These are phyloP conservation scores for Caryopteris hybrid DNA, from an alignment of 305 asterid genomes.

Conservation along the genomic window DNA sequence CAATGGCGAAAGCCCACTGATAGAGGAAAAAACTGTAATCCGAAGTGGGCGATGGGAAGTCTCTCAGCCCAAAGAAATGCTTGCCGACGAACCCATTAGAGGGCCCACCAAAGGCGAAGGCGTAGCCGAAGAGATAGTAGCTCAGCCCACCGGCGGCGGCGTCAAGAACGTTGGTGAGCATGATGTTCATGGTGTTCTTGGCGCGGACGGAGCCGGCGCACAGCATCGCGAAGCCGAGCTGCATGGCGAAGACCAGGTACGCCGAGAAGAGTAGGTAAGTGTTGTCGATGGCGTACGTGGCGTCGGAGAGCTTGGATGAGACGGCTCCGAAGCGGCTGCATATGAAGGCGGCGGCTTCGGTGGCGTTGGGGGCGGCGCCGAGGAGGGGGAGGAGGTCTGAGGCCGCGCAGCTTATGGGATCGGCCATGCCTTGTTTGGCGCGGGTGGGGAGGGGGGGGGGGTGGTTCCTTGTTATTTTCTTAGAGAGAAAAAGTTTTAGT, in stretches of 20 bases:
- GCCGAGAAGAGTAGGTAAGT: conserved; percentile 49
- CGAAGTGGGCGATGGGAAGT: conserved; percentile 20
- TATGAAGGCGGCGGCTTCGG: conserved; percentile 31
- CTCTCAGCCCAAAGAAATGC: conserved; percentile 33
- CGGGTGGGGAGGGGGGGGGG: neutral
- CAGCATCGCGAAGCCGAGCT: conserved; percentile 45
- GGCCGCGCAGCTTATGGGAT: conserved; percentile 25
- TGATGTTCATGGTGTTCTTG: conserved; percentile 73
- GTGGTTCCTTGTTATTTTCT: neutral
- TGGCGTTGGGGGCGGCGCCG: conserved; percentile 32
- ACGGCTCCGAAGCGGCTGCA: conserved; percentile 30
- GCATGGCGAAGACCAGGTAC: conserved; percentile 43
- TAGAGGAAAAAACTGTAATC: conserved; percentile 43
- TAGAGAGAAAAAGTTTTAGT: neutral
- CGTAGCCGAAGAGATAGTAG: conserved; percentile 45
- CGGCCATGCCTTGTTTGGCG: too few species aligned
- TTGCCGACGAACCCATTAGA: conserved; percentile 43
- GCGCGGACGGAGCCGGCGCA: conserved; percentile 52
- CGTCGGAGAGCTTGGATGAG: conserved; percentile 18
- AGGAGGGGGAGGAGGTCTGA: conserved; percentile 42
- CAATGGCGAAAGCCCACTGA: conserved; percentile 44
- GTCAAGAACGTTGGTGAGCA: conserved; percentile 79
- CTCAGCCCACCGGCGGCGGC: conserved; percentile 62
- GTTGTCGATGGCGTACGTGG: conserved; percentile 40
- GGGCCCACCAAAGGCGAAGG: conserved; percentile 45